Conservation (phyloP, 31 red algal species). For the Endocladia muricata region DNA sequence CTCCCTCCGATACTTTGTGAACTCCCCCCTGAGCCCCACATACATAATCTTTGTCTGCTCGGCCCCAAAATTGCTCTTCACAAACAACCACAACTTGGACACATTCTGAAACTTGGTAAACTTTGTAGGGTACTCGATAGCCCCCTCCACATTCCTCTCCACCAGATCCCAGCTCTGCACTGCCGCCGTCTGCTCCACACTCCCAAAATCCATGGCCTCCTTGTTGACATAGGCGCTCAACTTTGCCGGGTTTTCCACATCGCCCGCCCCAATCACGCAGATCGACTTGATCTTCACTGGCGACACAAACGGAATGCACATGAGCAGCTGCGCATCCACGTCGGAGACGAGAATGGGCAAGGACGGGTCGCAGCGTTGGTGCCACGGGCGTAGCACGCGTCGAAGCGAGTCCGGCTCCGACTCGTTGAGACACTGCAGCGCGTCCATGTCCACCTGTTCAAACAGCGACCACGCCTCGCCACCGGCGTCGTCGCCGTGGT, state of each 20-base stretch:
- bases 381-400: conserved; percentile 67
- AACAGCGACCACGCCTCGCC: conserved; percentile 84
- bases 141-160: conserved; percentile 43
- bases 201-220: conserved; percentile 77
- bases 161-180: conserved; percentile 75
- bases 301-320: conserved; percentile 71
- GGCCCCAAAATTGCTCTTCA: conserved; percentile 74
- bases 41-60: conserved; percentile 72
- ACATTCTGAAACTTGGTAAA: conserved; percentile 90
- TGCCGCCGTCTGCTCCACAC: conserved; percentile 34
- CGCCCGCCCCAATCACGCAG: conserved; percentile 78
- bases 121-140: conserved; percentile 83
- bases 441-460: conserved; percentile 56
- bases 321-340: conserved; percentile 84
- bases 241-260: conserved; percentile 58
- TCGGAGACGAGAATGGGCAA: conserved; percentile 68
- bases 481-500: conserved; percentile 46
- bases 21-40: conserved; percentile 80
- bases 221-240: conserved; percentile 70
- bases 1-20: conserved; percentile 75
- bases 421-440: conserved; percentile 60
- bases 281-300: conserved; percentile 82
- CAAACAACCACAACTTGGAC: conserved; percentile 61
- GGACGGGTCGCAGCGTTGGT: conserved; percentile 46
- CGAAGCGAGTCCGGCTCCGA: conserved; percentile 40